Evolutionary conservation across 305 asterid species (phyloP), one percentile per base, ranked within the genome.

Genomic region (Ajuga reptans): DNA sequence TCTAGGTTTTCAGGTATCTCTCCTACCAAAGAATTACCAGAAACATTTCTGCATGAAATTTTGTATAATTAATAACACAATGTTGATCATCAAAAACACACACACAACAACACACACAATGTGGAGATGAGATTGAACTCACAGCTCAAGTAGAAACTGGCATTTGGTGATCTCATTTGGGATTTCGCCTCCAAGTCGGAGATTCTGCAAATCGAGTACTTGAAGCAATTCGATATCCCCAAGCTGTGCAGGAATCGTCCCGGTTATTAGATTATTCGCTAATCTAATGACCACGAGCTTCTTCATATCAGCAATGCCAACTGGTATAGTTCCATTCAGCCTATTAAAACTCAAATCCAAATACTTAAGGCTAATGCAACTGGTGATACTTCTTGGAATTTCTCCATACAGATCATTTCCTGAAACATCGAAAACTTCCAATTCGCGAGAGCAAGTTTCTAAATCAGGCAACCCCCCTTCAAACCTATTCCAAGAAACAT

Each of bases 81-180:
- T 4, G 17, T 7, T 8, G 16, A 47, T 64, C 15, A 1, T 66
- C 43, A 3, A 1, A 31, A 31, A 31, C 6, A 31, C 31, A 31
- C 36, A 31, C 36, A 31, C 36, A 31, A n/a, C 36, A 31, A 31
- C 36, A 31, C 6, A 53, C 15, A 66, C 34, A 5, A 55, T 53
- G n/a, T 16, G 27, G 46, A 56, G 31, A 76, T 2, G 47, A 51
- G 45, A 47, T 55, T 56, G 63, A 57, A 85, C 96, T 90, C 86
- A 88, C 96, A 91, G 87, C 78, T 83, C 87, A 66, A 83, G 96
- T 68, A 92, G 98, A 83, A 80, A 85, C 78, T 81, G 78, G 92
- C 93, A 92, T 57, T 87, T 79, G 77, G 86, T 61, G 60, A 92
- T 80, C 80, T 85, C 88, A 36, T 54, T 47, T 0, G 97, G 98